These are phyloP conservation scores for Vanrija sp. DNA, from an alignment of 1,284 basidiomycete genomes.

Conservation along the genomic window DNA sequence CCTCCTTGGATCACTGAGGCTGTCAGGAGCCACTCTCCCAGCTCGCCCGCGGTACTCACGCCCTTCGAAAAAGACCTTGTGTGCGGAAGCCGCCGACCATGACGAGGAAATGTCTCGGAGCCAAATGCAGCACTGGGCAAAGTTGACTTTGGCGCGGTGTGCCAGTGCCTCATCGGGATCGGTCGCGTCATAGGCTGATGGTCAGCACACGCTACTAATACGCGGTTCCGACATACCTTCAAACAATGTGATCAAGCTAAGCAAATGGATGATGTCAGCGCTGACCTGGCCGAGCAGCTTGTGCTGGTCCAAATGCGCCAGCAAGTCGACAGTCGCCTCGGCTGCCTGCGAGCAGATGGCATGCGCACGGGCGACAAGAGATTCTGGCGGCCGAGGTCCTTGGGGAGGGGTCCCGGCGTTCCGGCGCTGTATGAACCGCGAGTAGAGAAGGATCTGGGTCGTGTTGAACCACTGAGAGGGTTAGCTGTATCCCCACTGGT, in stretches of 20 bases:
- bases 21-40: no score
- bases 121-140: slow-evolving; percentile 45
- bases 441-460: slow-evolving; percentile 36
- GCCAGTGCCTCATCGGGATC: slow-evolving; percentile 21
- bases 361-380: slow-evolving; percentile 16
- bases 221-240: slow-evolving; percentile 29
- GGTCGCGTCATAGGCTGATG: slow-evolving; percentile 25
- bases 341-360: slow-evolving; percentile 36
- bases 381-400: slow-evolving; percentile 2
- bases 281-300: slow-evolving; percentile 34
- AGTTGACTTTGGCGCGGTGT: slow-evolving; percentile 34
- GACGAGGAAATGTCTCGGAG: slow-evolving; percentile 36
- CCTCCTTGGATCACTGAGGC: slow-evolving; percentile 38
- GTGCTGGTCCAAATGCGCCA: slow-evolving; percentile 33
- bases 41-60: slow-evolving; percentile 16
- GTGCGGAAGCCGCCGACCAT: slow-evolving; percentile 42
- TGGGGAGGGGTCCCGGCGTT: neutral
- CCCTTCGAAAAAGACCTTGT: slow-evolving; percentile 45
- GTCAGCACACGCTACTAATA: neutral
- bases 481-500: neutral
- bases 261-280: slow-evolving; percentile 41
- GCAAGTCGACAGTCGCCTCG: slow-evolving; percentile 32
- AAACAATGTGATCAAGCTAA: slow-evolving; percentile 39
- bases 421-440: slow-evolving; percentile 31
- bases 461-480: slow-evolving; percentile 38